A percentile compares a stretch with the other conserved stretches of the same genome.
Evolutionary conservation across 441 rosid genomes (phyloP).

Genomic region (Mallotus repandus): DNA sequence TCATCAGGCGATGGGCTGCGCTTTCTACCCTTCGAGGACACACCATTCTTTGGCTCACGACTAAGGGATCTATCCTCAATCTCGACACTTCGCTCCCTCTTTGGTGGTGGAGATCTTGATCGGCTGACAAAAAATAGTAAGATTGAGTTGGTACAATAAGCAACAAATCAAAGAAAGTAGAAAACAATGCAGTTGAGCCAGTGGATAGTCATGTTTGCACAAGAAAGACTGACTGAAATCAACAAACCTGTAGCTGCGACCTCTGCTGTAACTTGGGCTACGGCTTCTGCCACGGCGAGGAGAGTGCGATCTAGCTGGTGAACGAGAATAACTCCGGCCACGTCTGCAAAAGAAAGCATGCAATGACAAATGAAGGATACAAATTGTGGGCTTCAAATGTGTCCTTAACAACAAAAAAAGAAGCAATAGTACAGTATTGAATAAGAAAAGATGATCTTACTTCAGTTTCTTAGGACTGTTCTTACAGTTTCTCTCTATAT

Average conservation of each 20-base stretch:
- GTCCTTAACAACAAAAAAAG: not conserved
- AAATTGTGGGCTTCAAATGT: not conserved
- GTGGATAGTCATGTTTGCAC: not conserved
- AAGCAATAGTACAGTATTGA: not conserved
- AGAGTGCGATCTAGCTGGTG: conserved; percentile 38
- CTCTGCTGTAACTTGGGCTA: conserved; percentile 57
- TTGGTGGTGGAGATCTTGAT: conserved; percentile 64
- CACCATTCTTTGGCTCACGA: conserved; percentile 47
- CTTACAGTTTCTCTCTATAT: conserved; percentile 74
- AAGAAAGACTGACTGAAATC: not conserved
- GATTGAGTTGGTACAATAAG: not conserved
- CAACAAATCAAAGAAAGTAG: not conserved
- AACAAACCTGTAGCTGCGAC: conserved; percentile 56
- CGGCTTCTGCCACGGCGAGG: conserved; percentile 64
- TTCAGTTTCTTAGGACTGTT: conserved; percentile 69
- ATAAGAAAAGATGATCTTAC: conserved; percentile 28
- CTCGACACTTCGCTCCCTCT: conserved; percentile 52
- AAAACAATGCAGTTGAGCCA: not conserved
- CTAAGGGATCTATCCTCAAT: conserved; percentile 40
- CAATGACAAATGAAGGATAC: conserved; percentile 1
- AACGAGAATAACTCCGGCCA: conserved; percentile 58
- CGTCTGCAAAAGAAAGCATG: conserved; percentile 24
- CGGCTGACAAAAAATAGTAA: conserved; percentile 33
- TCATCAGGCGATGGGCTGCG: conserved; percentile 46
- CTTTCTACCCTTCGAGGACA: conserved; percentile 43